A percentile compares a stretch with the other conserved stretches of the same genome.
Evolutionary conservation across 129 eudicot genomes (phyloP).

Genomic region (Smallanthus sonchifolius): DNA sequence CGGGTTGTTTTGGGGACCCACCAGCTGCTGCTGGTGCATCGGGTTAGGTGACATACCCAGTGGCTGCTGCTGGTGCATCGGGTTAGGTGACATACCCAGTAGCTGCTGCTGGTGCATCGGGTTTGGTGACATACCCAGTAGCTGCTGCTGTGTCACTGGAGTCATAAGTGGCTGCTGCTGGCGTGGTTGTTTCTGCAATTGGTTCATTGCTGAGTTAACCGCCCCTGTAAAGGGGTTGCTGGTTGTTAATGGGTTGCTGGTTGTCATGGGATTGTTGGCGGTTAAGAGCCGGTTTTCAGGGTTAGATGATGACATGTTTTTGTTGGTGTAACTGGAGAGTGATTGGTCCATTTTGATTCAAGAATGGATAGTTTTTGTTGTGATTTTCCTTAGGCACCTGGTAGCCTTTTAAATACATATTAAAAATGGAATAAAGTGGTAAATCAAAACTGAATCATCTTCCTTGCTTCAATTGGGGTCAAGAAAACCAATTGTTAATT

Average conservation of each 20-base stretch:
- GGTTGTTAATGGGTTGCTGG: slow-evolving; percentile 8
- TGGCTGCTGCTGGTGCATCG: slow-evolving; percentile 26
- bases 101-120: too few species aligned
- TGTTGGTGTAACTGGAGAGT: slow-evolving; percentile 27
- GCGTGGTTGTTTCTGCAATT: slow-evolving; percentile 15
- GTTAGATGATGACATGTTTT: slow-evolving; percentile 29
- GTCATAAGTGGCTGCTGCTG: slow-evolving; percentile 30
- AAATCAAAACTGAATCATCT: slow-evolving; percentile 45
- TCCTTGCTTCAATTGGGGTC: slow-evolving; percentile 53
- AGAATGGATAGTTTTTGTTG: slow-evolving; percentile 10
- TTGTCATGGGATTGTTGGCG: slow-evolving; percentile 15
- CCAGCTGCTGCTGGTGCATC: slow-evolving; percentile 27
- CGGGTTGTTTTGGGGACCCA: slow-evolving; percentile 30
- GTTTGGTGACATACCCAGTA: too few species aligned
- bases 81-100: not conserved
- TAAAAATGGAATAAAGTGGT: slow-evolving; percentile 44
- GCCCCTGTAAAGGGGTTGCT: slow-evolving; percentile 26
- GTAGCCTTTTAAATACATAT: slow-evolving; percentile 27
- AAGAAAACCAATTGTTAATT: slow-evolving; percentile 19
- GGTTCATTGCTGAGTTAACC: slow-evolving; percentile 24
- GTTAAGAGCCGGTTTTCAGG: slow-evolving; percentile 30
- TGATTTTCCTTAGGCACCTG: slow-evolving; percentile 2
- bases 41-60: slow-evolving; percentile 20
- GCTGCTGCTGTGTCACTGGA: slow-evolving; percentile 8
- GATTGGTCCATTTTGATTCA: slow-evolving; percentile 25